Conservation (phyloP, 257 asterid genomes). For the Oldenlandia corymbosa region DNA sequence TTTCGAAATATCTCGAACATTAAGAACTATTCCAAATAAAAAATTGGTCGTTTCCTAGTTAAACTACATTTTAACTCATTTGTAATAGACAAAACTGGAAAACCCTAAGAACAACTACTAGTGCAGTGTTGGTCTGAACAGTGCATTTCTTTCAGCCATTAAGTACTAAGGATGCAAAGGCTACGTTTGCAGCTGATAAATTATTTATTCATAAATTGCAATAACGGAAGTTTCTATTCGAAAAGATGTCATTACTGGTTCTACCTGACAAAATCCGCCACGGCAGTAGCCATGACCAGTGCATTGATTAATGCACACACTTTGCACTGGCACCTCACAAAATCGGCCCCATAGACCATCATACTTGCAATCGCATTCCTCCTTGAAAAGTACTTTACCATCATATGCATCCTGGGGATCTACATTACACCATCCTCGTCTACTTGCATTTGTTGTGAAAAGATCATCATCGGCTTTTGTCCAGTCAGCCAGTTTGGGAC, state of each 20-base stretch:
- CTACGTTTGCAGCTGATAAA: constrained; percentile 9
- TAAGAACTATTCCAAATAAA: neutral
- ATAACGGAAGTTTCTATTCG: constrained; percentile 1
- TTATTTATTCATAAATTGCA: neutral
- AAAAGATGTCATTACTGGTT: constrained; percentile 9
- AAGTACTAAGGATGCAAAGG: neutral
- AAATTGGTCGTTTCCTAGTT: neutral
- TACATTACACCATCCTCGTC: constrained; percentile 89
- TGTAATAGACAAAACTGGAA: neutral
- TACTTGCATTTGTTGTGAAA: constrained; percentile 65
- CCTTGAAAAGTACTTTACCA: constrained; percentile 53
- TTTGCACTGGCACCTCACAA: constrained; percentile 75
- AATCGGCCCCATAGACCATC: constrained; percentile 86
- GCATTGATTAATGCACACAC: constrained; percentile 86
- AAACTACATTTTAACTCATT: neutral
- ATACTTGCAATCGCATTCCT: constrained; percentile 94
- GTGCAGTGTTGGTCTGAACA: neutral
- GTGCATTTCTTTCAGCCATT: neutral
- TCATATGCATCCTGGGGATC: constrained; percentile 75
- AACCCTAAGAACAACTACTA: neutral
- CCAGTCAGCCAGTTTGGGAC: constrained; percentile 56
- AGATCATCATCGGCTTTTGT: constrained; percentile 49
- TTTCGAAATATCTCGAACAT: neutral
- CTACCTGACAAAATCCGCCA: constrained; percentile 97
- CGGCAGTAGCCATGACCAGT: constrained; percentile 79